Evolutionary conservation across 108 stramenopile species (phyloP).

Genomic region (Cyclostephanos tholiformis): DNA sequence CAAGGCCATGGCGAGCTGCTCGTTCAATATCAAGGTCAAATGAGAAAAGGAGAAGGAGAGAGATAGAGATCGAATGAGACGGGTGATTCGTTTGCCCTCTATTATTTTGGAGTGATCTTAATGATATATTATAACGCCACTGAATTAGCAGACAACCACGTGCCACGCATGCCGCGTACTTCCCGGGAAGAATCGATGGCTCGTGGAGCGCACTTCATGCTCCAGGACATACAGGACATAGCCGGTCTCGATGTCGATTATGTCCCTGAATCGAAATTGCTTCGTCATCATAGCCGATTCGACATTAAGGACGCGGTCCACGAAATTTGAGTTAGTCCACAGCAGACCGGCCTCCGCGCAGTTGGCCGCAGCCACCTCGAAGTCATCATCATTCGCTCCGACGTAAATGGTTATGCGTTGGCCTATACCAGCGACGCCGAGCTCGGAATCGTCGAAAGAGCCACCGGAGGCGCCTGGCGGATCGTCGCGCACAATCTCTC

Average conservation of each 20-base stretch:
- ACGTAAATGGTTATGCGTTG: conserved; percentile 63
- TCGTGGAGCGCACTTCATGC: conserved; percentile 63
- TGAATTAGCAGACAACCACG: neutral
- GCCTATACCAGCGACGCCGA: conserved; percentile 28
- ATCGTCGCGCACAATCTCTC: conserved; percentile 22
- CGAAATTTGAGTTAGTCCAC: conserved; percentile 61
- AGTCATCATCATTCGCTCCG: conserved; percentile 42
- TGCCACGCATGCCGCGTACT: conserved; percentile 2
- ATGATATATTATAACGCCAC: neutral
- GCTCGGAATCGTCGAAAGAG: neutral
- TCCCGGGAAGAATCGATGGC: conserved; percentile 49
- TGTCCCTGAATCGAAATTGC: conserved; percentile 70
- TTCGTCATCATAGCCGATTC: conserved; percentile 39
- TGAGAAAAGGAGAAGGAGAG: conserved; percentile 21
- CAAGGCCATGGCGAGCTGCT: conserved; percentile 87
- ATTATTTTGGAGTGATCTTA: neutral
- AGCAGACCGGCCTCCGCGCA: conserved; percentile 37
- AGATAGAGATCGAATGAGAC: too few relatives aligned
- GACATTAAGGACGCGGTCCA: conserved; percentile 33
- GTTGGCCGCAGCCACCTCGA: conserved; percentile 48
- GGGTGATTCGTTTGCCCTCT: neutral
- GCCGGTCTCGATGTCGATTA: conserved; percentile 60
- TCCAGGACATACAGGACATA: conserved; percentile 58
- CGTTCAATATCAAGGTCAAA: conserved; percentile 93
- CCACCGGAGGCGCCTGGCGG: neutral